Evolutionary conservation across 2,329 filamentous ascomycete species (phyloP).

Genomic region (Aspergillus sp.): DNA sequence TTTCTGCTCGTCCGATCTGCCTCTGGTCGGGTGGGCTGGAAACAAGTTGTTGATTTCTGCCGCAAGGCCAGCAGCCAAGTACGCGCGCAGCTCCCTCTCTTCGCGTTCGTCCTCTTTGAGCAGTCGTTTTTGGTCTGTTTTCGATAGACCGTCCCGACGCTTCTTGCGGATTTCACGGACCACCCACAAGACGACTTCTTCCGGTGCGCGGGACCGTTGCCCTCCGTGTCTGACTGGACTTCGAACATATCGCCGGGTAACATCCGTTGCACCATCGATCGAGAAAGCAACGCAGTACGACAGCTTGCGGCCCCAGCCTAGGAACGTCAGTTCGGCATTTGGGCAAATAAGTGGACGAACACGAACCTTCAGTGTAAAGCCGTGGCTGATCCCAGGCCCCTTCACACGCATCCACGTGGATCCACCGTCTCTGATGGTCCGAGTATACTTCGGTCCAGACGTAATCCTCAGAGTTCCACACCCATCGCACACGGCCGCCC

Average conservation of each 20-base stretch:
- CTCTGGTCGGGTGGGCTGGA: conserved; percentile 16
- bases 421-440: conserved; percentile 83
- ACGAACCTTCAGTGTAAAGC: conserved; percentile 73
- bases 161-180: conserved; percentile 83
- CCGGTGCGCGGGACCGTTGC: conserved; percentile 70
- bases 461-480: conserved; percentile 96
- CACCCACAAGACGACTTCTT: conserved; percentile 84
- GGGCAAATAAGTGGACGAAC: conserved; percentile 1
- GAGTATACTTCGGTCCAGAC: conserved; percentile 98
- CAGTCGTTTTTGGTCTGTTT: conserved; percentile 53
- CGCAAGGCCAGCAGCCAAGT: conserved; percentile 37
- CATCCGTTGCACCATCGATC: conserved; percentile 66
- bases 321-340: conserved; percentile 5
- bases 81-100: conserved; percentile 38
- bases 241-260: conserved; percentile 56
- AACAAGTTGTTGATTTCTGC: conserved; percentile 37
- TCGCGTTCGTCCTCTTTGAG: conserved; percentile 42
- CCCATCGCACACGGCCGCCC: conserved; percentile 84
- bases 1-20: conserved; percentile 33
- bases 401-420: conserved; percentile 94
- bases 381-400: conserved; percentile 91
- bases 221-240: conserved; percentile 49
- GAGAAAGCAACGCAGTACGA: conserved; percentile 96
- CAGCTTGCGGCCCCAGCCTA: conserved; percentile 88
- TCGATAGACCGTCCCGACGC: conserved; percentile 72